Conservation (phyloP, 2,329 filamentous ascomycete genomes). For the Cladosporium austrohemisphaericum region DNA sequence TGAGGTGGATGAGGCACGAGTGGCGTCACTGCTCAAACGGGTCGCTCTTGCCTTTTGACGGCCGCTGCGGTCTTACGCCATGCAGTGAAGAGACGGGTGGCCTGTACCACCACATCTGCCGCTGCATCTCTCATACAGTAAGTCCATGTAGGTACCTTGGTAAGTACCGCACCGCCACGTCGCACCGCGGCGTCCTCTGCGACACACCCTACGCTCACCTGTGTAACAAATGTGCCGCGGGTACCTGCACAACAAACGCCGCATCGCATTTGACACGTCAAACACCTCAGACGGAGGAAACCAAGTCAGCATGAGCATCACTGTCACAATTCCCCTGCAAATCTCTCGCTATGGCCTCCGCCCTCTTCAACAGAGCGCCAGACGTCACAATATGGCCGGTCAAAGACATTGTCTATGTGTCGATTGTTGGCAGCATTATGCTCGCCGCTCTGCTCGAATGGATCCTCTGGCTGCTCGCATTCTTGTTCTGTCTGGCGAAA, state of each 20-base stretch:
- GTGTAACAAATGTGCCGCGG: not conserved
- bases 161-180: not conserved
- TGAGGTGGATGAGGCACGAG: too few species aligned
- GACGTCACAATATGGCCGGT: constrained; percentile 23
- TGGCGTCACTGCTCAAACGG: too few species aligned
- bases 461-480: constrained; percentile 92
- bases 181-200: not conserved
- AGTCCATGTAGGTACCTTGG: too few species aligned
- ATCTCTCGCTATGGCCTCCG: constrained; percentile 2
- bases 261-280: not conserved
- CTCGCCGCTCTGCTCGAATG: constrained; percentile 83
- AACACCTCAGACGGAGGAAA: not conserved
- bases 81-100: too few species aligned
- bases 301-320: not conserved
- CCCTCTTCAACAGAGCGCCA: constrained; percentile 14
- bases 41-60: too few species aligned
- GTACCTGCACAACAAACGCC: not conserved
- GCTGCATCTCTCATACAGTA: too few species aligned
- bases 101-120: too few species aligned
- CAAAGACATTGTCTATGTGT: constrained; percentile 74
- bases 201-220: not conserved
- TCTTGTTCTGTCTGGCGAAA: constrained; percentile 85
- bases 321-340: not conserved
- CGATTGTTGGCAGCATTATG: constrained; percentile 77
- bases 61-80: too few species aligned